A percentile compares a stretch with the other conserved stretches of the same genome.
Evolutionary conservation across 257 asterid genomes (phyloP).

Genomic region (Solanum etuberosum): DNA sequence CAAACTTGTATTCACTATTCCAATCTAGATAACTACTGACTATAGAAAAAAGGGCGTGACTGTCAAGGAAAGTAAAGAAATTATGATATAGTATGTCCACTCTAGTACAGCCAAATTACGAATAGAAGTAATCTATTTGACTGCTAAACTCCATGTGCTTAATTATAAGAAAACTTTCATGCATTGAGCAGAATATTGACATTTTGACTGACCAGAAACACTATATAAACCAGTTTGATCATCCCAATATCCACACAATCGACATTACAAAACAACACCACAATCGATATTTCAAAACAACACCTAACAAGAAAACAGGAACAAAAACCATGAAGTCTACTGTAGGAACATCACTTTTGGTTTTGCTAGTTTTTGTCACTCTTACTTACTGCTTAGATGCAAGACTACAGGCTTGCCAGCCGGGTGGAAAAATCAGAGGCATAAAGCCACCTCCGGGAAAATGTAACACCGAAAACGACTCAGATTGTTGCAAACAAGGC

Average conservation of each 20-base stretch:
- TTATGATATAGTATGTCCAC: neutral
- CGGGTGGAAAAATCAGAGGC: constrained; percentile 26
- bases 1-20: neutral
- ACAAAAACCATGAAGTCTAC: neutral
- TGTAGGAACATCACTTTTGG: neutral
- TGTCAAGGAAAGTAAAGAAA: neutral
- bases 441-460: constrained; percentile 31
- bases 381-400: neutral
- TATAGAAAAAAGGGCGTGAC: neutral
- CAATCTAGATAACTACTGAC: neutral
- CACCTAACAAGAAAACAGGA: neutral
- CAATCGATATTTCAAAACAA: neutral
- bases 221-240: neutral
- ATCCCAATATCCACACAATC: neutral
- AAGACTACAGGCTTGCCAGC: constrained; percentile 11
- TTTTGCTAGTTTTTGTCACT: constrained; percentile 1
- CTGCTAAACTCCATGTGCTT: neutral
- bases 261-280: neutral
- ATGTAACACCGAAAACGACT: constrained; percentile 27
- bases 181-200: neutral
- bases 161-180: neutral
- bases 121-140: neutral
- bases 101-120: neutral
- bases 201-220: neutral
- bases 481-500: constrained; percentile 22